Percentiles rank a stretch among this genome's conserved stretches.
Conservation (phyloP, 78 protist species). For the Guillardia theta region DNA sequence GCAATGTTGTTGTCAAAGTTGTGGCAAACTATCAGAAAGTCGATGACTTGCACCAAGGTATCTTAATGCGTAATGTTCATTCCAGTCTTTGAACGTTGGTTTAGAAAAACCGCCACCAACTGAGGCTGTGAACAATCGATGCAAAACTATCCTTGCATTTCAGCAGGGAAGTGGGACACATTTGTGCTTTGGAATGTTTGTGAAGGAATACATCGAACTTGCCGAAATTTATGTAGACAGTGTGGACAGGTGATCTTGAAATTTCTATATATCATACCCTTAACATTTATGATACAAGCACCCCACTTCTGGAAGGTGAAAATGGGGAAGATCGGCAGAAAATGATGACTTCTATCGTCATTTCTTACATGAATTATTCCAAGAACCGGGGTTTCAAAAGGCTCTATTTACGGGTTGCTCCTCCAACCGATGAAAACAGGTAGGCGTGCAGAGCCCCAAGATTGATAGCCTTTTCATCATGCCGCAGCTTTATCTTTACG, state of each 20-base stretch:
- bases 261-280: too few species aligned
- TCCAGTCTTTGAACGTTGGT: neutral
- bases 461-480: too few species aligned
- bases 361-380: neutral
- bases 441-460: too few species aligned
- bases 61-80: too few species aligned
- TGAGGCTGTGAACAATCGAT: neutral
- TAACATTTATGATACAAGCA: too few species aligned
- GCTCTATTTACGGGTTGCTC: neutral
- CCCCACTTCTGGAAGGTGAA: neutral
- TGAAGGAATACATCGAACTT: neutral
- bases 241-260: too few species aligned
- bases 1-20: neutral
- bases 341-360: neutral
- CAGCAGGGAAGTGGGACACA: neutral
- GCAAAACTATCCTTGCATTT: neutral
- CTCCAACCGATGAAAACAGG: neutral
- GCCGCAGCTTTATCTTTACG: neutral
- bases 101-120: neutral
- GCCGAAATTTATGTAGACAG: neutral
- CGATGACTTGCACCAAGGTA: neutral
- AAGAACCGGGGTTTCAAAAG: neutral
- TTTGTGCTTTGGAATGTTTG: neutral
- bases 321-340: neutral
- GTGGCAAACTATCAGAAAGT: neutral